Evolutionary conservation across 257 asterid species (phyloP).

Genomic region (Rauvolfia tetraphylla): DNA sequence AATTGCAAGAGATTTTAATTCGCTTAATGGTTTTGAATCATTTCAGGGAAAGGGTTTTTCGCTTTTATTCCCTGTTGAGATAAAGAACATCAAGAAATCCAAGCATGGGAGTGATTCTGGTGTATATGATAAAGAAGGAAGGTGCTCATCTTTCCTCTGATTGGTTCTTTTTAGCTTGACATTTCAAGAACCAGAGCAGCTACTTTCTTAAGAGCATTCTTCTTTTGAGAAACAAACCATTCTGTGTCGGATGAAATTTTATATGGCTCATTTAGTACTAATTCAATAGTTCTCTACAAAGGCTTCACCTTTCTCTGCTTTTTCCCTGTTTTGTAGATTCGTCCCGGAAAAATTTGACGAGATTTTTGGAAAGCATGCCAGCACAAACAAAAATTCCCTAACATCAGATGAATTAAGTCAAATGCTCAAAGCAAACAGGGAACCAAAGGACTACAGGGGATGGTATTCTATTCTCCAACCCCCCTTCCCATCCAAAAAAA

Average conservation of each 20-base stretch:
- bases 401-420: slow-evolving; percentile 54
- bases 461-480: slow-evolving; percentile 35
- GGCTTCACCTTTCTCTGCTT: too few species aligned
- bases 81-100: slow-evolving; percentile 53
- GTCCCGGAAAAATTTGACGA: slow-evolving; percentile 63
- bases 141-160: slow-evolving; percentile 32
- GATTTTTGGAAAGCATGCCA: slow-evolving; percentile 56
- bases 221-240: too few species aligned
- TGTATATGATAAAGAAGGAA: slow-evolving; percentile 71
- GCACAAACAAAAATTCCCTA: slow-evolving; percentile 36
- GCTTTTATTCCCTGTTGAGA: slow-evolving; percentile 58
- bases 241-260: too few species aligned
- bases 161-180: background rate
- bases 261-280: too few species aligned
- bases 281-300: too few species aligned
- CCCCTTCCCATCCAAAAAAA: background rate
- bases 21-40: background rate
- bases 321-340: slow-evolving; percentile 39
- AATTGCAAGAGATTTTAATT: too few species aligned
- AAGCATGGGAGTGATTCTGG: slow-evolving; percentile 81
- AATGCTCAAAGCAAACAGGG: slow-evolving; percentile 57
- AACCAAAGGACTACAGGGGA: slow-evolving; percentile 67
- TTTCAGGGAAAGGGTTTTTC: slow-evolving; percentile 63
- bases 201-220: too few species aligned
- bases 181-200: background rate